Conservation (phyloP, 2,329 filamentous ascomycete genomes). For the Colletotrichum costaricense region DNA sequence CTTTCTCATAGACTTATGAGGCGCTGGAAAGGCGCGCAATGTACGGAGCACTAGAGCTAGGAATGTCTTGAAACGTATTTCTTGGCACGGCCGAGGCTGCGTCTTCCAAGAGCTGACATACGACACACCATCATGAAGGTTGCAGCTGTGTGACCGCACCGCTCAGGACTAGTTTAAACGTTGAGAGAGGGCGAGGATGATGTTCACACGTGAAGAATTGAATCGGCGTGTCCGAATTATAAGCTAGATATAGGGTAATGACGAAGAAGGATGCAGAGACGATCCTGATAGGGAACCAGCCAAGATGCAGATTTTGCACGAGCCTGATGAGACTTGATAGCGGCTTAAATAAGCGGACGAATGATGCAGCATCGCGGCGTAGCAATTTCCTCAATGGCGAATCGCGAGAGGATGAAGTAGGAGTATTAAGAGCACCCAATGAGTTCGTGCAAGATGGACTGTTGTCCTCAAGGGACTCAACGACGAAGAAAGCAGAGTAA, state of each 20-base stretch:
- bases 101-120: neutral
- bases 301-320: neutral
- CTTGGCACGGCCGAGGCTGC: neutral
- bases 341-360: neutral
- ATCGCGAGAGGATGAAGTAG: neutral
- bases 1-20: neutral
- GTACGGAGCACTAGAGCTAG: neutral
- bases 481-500: neutral
- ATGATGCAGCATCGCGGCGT: conserved; percentile 1
- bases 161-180: neutral
- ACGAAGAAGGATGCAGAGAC: neutral
- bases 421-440: neutral
- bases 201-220: neutral
- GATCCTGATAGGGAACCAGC: neutral
- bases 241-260: neutral
- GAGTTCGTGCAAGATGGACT: neutral
- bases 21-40: neutral
- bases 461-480: neutral
- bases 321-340: neutral
- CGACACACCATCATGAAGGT: neutral
- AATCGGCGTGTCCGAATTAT: neutral
- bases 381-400: neutral
- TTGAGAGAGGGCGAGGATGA: no score
- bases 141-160: neutral
- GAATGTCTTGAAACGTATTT: neutral